These are phyloP conservation scores for Hypoxylon fragiforme DNA, from an alignment of 495 filamentous ascomycete genomes.

Conservation along the genomic window DNA sequence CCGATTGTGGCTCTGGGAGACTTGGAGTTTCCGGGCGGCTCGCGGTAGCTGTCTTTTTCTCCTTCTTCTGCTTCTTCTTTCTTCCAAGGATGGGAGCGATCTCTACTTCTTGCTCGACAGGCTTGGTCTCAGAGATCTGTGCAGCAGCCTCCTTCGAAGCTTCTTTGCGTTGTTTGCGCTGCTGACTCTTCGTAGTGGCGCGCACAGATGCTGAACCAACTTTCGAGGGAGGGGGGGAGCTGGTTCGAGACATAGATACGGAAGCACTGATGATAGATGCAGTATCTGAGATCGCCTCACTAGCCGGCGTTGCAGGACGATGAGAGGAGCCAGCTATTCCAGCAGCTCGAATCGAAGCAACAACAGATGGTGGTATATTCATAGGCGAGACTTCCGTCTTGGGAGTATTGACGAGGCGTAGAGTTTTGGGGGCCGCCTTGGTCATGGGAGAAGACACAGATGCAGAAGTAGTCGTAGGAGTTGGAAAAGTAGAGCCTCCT, in stretches of 20 bases:
- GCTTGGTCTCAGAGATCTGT: constrained; percentile 55
- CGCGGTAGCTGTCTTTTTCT: constrained; percentile 40
- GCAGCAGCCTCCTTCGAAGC: constrained; percentile 61
- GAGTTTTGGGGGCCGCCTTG: constrained; percentile 55
- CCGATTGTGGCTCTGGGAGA: constrained; percentile 14
- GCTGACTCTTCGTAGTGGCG: constrained; percentile 84
- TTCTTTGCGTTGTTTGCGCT: constrained; percentile 84
- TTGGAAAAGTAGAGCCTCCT: constrained; percentile 48
- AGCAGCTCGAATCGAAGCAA: constrained; percentile 41
- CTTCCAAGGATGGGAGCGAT: constrained; percentile 79
- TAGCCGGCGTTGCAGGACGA: constrained; percentile 75
- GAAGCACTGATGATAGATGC: constrained; percentile 77
- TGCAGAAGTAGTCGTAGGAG: constrained; percentile 56
- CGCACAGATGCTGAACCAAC: constrained; percentile 78
- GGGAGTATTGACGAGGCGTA: constrained; percentile 72
- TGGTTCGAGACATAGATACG: constrained; percentile 72
- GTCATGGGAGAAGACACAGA: constrained; percentile 51
- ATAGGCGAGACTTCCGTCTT: constrained; percentile 65
- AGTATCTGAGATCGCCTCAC: constrained; percentile 76
- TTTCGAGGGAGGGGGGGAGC: constrained; percentile 73
- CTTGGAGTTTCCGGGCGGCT: constrained; percentile 41
- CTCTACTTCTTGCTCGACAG: constrained; percentile 63
- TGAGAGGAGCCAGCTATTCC: constrained; percentile 53
- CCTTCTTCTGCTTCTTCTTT: constrained; percentile 92
- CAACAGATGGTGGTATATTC: constrained; percentile 22